These are phyloP conservation scores for Microsporum ferrugineum DNA, from an alignment of 2,329 filamentous ascomycete genomes.

Conservation along the genomic window DNA sequence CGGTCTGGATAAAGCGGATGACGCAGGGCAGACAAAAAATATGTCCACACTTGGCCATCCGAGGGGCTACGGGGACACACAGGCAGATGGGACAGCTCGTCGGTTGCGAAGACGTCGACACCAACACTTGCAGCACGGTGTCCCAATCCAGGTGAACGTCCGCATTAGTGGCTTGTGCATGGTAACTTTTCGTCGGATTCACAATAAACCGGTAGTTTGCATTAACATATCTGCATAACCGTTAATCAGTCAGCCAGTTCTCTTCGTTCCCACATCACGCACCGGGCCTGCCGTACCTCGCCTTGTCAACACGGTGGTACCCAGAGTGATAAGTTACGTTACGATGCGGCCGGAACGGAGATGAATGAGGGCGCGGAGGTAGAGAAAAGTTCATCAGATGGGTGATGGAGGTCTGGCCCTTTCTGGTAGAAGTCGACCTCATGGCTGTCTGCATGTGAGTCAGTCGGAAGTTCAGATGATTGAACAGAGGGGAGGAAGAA, in stretches of 20 bases:
- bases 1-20: conserved; percentile 89
- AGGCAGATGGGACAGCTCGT: conserved; percentile 91
- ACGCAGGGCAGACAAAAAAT: conserved; percentile 92
- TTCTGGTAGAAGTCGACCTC: conserved; percentile 56
- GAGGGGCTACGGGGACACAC: conserved; percentile 79
- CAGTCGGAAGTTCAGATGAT: not conserved
- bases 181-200: conserved; percentile 67
- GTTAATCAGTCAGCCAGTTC: not conserved
- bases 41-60: conserved; percentile 95
- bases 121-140: conserved; percentile 80
- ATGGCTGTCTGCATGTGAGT: conserved; percentile 43
- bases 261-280: not conserved
- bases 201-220: conserved; percentile 98
- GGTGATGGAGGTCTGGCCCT: conserved; percentile 93
- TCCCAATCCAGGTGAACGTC: conserved; percentile 87
- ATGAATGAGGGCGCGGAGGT: conserved; percentile 55
- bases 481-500: not conserved
- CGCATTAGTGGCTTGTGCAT: conserved; percentile 68
- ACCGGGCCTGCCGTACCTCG: conserved; percentile 46
- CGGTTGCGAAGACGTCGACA: conserved; percentile 76
- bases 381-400: conserved; percentile 87
- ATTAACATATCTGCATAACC: conserved; percentile 58
- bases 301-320: conserved; percentile 83
- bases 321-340: conserved; percentile 77
- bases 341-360: conserved; percentile 47